Base-by-base conservation (phyloP, 1,139 yeast genomes). In the Debaryomyces robertsiae region DNA sequence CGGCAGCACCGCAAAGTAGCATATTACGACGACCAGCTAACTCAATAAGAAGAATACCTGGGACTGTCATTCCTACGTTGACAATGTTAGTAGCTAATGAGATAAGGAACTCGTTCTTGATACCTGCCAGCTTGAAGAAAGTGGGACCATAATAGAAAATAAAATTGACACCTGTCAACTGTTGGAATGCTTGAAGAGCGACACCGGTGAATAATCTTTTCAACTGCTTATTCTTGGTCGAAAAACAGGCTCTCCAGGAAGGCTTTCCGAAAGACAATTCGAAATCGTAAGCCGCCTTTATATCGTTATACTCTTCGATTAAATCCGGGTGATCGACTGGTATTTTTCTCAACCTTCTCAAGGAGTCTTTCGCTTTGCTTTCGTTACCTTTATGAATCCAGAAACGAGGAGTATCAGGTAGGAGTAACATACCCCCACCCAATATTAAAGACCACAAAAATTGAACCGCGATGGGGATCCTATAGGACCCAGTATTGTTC, bases 351-450 rank as follows among this genome's bases (percentile, higher is more conserved):
- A 67, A 61, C 41, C 50, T 55, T 22, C 54, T 39, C 49, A 68
- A 61, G 11, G 73, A 62, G 7, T 57, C 52, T 48, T 58, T 75
- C 24, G 93, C 94, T 41, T 75, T 77, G 17, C 74, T 85, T 39
- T 78, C 63, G 45, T 66, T 65, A 46, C 73, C 79, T 38, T 60
- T 67, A 47, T 80, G 77, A 46, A 83, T 75, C 60, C 76, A 74
- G 65, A 66, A 86, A 67, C 95, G 77, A 52, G 95, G 91, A 30
- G 93, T 81, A 65, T 86, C 95, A 44, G 94, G 94, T 63, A 84
- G 77, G 28, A 75, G 68, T 37, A 73, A 51, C 79, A 84, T 78
- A 59, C 87, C 93, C 30, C 54, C 42, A 23, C 69, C 63, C 50
- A 75, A 67, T 19, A 77, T 53, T n/a, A 65, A 46, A 28, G 72